phyloP scores from a whole-genome alignment of 495 filamentous ascomycete genomes.

The Tuber microsphaerosporum region DNA sequence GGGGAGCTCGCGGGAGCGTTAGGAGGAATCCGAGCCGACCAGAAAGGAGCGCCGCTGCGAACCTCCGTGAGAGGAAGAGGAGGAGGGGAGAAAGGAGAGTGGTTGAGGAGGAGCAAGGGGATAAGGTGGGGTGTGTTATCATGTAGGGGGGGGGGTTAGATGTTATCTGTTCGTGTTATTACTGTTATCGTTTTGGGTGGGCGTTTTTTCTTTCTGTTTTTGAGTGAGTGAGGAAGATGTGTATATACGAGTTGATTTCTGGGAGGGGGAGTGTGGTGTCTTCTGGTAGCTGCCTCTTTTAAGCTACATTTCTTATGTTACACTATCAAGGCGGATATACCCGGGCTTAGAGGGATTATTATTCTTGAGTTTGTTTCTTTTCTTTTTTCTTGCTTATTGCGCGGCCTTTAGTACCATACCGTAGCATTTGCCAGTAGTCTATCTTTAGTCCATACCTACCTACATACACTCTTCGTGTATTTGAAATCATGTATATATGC shows the following conservation, averaged over 20 bases:
- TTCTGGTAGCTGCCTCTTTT: slow-evolving; percentile 7
- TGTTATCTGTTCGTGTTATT: slow-evolving; percentile 1
- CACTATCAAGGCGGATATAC: not conserved
- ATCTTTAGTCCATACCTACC: not conserved
- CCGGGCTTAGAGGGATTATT: slow-evolving; percentile 1
- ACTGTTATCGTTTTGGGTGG: not conserved
- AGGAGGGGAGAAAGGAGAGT: slow-evolving; percentile 21
- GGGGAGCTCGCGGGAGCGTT: slow-evolving; percentile 16
- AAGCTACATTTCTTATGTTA: slow-evolving; percentile 14
- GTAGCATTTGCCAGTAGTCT: not conserved
- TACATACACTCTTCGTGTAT: slow-evolving; percentile 4
- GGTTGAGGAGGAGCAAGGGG: slow-evolving; percentile 14
- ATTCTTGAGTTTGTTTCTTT: slow-evolving; percentile 1
- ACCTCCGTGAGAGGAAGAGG: slow-evolving; percentile 36
- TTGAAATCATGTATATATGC: not conserved
- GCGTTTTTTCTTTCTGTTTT: slow-evolving; percentile 12
- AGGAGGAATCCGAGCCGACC: slow-evolving; percentile 20
- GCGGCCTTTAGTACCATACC: slow-evolving; percentile 7
- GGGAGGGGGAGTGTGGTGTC: not conserved
- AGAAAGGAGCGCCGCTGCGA: slow-evolving; percentile 37
- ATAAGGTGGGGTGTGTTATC: slow-evolving; percentile 23
- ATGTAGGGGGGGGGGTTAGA: not conserved
- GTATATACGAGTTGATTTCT: slow-evolving; percentile 27
- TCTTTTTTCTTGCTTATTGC: slow-evolving; percentile 17
- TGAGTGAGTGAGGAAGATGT: slow-evolving; percentile 14